phyloP scores from a whole-genome alignment of 2,329 filamentous ascomycete species.

The Penicillium crustosum region DNA sequence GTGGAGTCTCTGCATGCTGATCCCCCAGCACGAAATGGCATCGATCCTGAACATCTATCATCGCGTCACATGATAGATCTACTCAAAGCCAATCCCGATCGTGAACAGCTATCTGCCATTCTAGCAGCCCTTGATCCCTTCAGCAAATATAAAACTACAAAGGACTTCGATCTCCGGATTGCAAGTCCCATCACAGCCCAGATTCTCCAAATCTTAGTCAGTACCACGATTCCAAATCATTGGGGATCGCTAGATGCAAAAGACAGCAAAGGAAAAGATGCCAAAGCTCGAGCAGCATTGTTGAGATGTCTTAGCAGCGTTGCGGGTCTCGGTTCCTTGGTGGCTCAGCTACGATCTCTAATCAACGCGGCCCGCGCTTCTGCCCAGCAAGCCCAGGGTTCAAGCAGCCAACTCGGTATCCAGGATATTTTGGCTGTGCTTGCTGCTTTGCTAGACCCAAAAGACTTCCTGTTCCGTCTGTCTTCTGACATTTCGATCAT shows the following conservation, averaged over 20 bases:
- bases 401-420: conserved; percentile 35
- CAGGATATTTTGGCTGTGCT: conserved; percentile 39
- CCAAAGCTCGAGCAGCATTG: conserved; percentile 46
- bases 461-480: conserved; percentile 45
- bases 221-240: conserved; percentile 75
- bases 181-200: conserved; percentile 70
- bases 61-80: conserved; percentile 36
- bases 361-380: conserved; percentile 38
- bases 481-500: conserved; percentile 47
- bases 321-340: conserved; percentile 72
- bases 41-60: conserved; percentile 27
- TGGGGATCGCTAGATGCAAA: conserved; percentile 62
- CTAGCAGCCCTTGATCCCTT: conserved; percentile 40
- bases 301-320: conserved; percentile 68
- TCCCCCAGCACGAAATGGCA: conserved; percentile 9
- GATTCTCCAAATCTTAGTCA: conserved; percentile 72
- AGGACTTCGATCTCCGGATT: conserved; percentile 56
- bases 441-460: conserved; percentile 44
- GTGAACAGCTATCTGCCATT: conserved; percentile 31
- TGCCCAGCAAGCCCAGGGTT: conserved; percentile 34
- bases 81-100: conserved; percentile 43
- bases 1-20: conserved; percentile 13
- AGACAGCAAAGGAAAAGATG: conserved; percentile 16
- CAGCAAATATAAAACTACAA: conserved; percentile 22
- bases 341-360: conserved; percentile 66